A percentile compares a stretch with the other conserved stretches of the same genome.
These are phyloP conservation scores for Trametes villosa DNA, from an alignment of 768 basidiomycete genomes.

Conservation along the genomic window DNA sequence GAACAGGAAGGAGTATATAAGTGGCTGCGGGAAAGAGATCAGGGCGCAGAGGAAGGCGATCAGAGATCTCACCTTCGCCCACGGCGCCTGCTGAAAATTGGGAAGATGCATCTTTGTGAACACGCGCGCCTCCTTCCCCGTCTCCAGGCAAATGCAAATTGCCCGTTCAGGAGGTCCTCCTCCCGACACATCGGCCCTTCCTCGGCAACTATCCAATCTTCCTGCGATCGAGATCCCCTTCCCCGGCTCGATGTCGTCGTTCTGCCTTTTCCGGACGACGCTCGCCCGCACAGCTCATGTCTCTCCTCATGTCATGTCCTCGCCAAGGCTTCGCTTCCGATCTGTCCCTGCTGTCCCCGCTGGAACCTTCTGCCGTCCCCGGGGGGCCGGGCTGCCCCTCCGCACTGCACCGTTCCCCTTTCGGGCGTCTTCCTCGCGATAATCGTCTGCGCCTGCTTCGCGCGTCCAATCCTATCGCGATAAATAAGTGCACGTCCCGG, in stretches of 20 bases:
- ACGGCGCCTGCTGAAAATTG: slow-evolving; percentile 21
- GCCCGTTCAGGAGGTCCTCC: slow-evolving; percentile 11
- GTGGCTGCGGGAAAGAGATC: slow-evolving; percentile 33
- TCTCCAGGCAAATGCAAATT: slow-evolving; percentile 26
- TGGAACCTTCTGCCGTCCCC: slow-evolving; percentile 18
- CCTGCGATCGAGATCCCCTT: slow-evolving; percentile 19
- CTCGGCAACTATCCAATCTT: slow-evolving; percentile 29
- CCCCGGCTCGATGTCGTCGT: slow-evolving; percentile 8
- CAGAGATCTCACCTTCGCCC: slow-evolving; percentile 31
- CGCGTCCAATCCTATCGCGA: slow-evolving; percentile 7
- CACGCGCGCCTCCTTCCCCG: slow-evolving; percentile 20
- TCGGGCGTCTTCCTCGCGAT: slow-evolving; percentile 17
- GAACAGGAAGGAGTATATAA: slow-evolving; percentile 26
- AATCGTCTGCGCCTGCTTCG: slow-evolving; percentile 13
- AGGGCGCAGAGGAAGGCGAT: slow-evolving; percentile 38
- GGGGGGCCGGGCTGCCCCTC: slow-evolving; percentile 15
- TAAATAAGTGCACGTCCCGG: slow-evolving; percentile 8
- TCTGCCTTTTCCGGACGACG: slow-evolving; percentile 1
- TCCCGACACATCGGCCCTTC: slow-evolving; percentile 24
- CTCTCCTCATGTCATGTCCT: slow-evolving; percentile 17
- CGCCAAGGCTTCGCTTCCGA: slow-evolving; percentile 21
- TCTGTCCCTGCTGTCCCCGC: slow-evolving; percentile 21
- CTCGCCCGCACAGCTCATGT: slow-evolving; percentile 18
- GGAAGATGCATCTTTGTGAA: slow-evolving; percentile 28
- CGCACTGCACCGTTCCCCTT: slow-evolving; percentile 7